These are phyloP conservation scores for Lotmaria passim DNA, from an alignment of 208 protist genomes.

Conservation along the genomic window DNA sequence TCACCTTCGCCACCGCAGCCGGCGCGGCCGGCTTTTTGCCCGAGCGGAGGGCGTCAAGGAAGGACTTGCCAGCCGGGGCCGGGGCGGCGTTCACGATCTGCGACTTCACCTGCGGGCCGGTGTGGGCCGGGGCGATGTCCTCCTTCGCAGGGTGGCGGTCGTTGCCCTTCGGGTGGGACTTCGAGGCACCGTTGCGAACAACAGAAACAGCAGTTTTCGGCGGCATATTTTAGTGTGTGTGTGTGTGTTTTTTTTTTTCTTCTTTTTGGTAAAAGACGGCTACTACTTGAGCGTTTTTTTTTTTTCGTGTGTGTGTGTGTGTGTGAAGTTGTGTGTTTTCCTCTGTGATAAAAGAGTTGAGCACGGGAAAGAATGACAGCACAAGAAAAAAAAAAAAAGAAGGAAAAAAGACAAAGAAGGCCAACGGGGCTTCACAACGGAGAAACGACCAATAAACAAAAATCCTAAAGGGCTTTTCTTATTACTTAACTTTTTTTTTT, in stretches of 20 bases:
- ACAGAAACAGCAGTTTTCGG: constrained; percentile 31
- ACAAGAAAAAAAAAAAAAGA: not conserved
- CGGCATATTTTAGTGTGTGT: constrained; percentile 33
- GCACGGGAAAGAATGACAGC: not conserved
- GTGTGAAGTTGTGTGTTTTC: not conserved
- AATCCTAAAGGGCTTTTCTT: not conserved
- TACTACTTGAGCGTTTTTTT: too few relatives aligned
- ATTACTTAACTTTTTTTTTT: constrained; percentile 3
- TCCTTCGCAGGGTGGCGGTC: constrained; percentile 35
- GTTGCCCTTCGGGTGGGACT: constrained; percentile 27
- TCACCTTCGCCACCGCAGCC: constrained; percentile 7
- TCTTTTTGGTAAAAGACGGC: not conserved
- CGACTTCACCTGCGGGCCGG: constrained; percentile 59
- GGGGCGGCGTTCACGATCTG: constrained; percentile 65
- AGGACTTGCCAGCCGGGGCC: constrained; percentile 60
- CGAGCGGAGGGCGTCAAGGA: constrained; percentile 69
- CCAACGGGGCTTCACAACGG: too few relatives aligned
- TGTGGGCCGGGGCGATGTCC: constrained; percentile 38
- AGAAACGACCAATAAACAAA: not conserved
- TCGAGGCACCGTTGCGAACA: constrained; percentile 32
- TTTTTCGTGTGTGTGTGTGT: constrained; percentile 14
- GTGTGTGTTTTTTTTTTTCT: constrained; percentile 5
- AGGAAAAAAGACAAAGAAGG: not conserved
- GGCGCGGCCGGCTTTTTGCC: constrained; percentile 26
- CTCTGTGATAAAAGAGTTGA: not conserved